Percentiles rank a stretch among this genome's conserved stretches.
These are phyloP conservation scores for Colletotrichum godetiae DNA, from an alignment of 2,329 filamentous ascomycete genomes.

Conservation along the genomic window DNA sequence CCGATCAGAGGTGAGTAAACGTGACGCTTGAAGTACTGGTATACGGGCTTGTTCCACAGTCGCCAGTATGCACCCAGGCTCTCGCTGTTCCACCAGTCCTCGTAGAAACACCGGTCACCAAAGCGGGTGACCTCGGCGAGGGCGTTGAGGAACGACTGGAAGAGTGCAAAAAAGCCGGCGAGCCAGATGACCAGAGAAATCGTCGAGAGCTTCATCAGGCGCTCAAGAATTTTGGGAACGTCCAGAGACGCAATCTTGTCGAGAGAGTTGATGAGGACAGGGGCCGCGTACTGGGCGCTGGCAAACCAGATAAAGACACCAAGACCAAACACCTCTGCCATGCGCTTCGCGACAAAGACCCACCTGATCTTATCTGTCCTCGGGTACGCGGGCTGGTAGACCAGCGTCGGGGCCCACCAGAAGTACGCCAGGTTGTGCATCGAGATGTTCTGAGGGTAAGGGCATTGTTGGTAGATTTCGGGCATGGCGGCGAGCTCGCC, in stretches of 20 bases:
- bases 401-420: slow-evolving; percentile 96
- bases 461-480: slow-evolving; percentile 82
- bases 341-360: slow-evolving; percentile 86
- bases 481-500: slow-evolving; percentile 78
- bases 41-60: slow-evolving; percentile 97
- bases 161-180: slow-evolving; percentile 95
- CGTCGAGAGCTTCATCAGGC: slow-evolving; percentile 93
- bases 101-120: slow-evolving; percentile 94
- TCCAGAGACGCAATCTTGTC: slow-evolving; percentile 87
- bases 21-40: slow-evolving; percentile 95
- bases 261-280: slow-evolving; percentile 88
- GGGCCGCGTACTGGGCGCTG: slow-evolving; percentile 92
- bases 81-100: slow-evolving; percentile 97
- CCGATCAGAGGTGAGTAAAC: slow-evolving; percentile 90
- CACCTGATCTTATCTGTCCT: slow-evolving; percentile 85
- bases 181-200: slow-evolving; percentile 98
- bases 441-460: slow-evolving; percentile 93
- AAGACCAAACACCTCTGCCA: slow-evolving; percentile 81
- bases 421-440: slow-evolving; percentile 91
- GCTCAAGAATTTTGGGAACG: slow-evolving; percentile 83
- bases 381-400: slow-evolving; percentile 97
- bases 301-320: slow-evolving; percentile 95
- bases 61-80: slow-evolving; percentile 92
- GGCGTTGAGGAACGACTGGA: slow-evolving; percentile 92
- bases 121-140: slow-evolving; percentile 91